Evolutionary conservation across 371 early-diverging fungal species (phyloP).

Genomic region (Actinomortierella ambigua): DNA sequence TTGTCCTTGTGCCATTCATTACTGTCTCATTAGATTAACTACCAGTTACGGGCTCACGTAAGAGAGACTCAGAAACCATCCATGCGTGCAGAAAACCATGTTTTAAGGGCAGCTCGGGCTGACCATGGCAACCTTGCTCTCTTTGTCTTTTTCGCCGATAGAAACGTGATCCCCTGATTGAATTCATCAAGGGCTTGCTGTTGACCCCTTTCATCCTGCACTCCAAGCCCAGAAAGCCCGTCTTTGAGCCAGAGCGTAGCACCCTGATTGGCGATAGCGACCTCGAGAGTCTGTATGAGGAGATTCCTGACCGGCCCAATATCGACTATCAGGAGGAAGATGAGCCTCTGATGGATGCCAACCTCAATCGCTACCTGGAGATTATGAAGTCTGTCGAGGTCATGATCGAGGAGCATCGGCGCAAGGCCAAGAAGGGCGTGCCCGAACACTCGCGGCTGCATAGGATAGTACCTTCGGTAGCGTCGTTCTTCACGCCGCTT

Average conservation of each 20-base stretch:
- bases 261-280: constrained; percentile 2
- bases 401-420: constrained; percentile 61
- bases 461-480: constrained; percentile 73
- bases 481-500: constrained; percentile 78
- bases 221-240: constrained; percentile 57
- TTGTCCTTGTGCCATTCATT: constrained; percentile 1
- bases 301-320: constrained; percentile 7
- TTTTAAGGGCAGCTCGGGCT: too few relatives aligned
- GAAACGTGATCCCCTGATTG: constrained; percentile 80
- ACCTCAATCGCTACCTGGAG: constrained; percentile 65
- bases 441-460: constrained; percentile 74
- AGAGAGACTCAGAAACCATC: too few relatives aligned
- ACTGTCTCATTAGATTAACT: constrained; percentile 56
- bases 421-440: constrained; percentile 49
- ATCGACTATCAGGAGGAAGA: constrained; percentile 46
- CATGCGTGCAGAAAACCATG: too few relatives aligned
- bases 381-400: constrained; percentile 72
- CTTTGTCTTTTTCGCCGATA: constrained; percentile 14
- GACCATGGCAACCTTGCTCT: too few relatives aligned
- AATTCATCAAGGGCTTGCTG: constrained; percentile 83
- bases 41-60: constrained; percentile 75
- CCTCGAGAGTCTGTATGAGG: constrained; percentile 14
- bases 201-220: constrained; percentile 81
- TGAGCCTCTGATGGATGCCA: constrained; percentile 40
- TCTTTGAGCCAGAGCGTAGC: constrained; percentile 11